A percentile compares a stretch with the other conserved stretches of the same genome.
phyloP scores from a whole-genome alignment of 176 grass and related monocot species.

The Carex kokanica region DNA sequence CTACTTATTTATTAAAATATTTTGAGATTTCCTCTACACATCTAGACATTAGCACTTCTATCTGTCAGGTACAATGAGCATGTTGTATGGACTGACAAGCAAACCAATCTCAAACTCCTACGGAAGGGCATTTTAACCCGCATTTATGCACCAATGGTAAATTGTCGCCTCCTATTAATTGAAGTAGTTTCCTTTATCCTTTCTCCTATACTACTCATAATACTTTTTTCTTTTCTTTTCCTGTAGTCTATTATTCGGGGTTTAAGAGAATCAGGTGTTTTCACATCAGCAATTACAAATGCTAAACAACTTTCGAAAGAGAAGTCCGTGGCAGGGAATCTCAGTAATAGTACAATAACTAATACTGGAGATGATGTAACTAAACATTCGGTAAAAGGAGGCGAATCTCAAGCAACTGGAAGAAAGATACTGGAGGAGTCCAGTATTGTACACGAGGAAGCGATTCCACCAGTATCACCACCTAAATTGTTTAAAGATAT shows the following conservation, averaged over 20 bases:
- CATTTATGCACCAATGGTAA: slow-evolving; percentile 95
- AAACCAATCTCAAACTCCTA: slow-evolving; percentile 80
- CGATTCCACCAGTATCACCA: slow-evolving; percentile 69
- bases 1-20: background rate
- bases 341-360: slow-evolving; percentile 36
- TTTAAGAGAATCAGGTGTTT: slow-evolving; percentile 83
- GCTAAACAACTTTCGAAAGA: slow-evolving; percentile 50
- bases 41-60: background rate
- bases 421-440: slow-evolving; percentile 85
- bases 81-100: slow-evolving; percentile 91
- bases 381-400: slow-evolving; percentile 4
- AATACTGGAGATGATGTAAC: slow-evolving; percentile 32
- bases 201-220: slow-evolving; percentile 29
- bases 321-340: slow-evolving; percentile 36
- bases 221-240: background rate
- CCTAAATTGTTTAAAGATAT: slow-evolving; percentile 42
- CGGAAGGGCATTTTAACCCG: slow-evolving; percentile 91
- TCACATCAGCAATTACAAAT: slow-evolving; percentile 60
- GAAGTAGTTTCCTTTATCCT: background rate
- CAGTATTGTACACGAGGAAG: slow-evolving; percentile 40
- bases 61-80: slow-evolving; percentile 75
- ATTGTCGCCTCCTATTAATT: background rate
- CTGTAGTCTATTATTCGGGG: slow-evolving; percentile 85
- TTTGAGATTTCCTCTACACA: background rate
- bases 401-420: slow-evolving; percentile 44